phyloP scores from a whole-genome alignment of 2,329 filamentous ascomycete species.

The Plectosphaerella sp. region DNA sequence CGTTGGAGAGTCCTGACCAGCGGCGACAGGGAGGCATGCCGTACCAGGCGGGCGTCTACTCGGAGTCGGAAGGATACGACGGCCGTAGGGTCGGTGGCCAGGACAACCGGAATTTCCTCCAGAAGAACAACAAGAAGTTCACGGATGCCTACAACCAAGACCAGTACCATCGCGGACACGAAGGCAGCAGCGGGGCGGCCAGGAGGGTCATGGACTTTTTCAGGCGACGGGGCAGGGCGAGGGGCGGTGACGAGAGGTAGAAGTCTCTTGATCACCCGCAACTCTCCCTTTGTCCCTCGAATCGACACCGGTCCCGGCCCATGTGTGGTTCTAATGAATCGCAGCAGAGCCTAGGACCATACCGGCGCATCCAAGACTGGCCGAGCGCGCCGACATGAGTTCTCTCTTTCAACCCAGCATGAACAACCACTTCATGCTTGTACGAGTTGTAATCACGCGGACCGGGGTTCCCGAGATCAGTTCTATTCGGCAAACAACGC shows the following conservation, averaged over 20 bases:
- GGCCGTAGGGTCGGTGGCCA: slow-evolving; percentile 18
- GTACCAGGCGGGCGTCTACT: slow-evolving; percentile 34
- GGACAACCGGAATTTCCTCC: slow-evolving; percentile 53
- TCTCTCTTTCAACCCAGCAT: not conserved
- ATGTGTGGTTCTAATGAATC: slow-evolving; percentile 8
- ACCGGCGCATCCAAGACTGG: slow-evolving; percentile 8
- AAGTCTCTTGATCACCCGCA: slow-evolving; percentile 5
- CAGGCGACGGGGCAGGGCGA: slow-evolving; percentile 75
- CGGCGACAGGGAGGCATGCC: slow-evolving; percentile 33
- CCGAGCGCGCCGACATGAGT: not conserved
- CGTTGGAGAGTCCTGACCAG: slow-evolving; percentile 34
- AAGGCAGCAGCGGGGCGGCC: slow-evolving; percentile 80
- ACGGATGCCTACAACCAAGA: slow-evolving; percentile 83
- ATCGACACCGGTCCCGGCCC: slow-evolving; percentile 1
- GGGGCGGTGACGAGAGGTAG: slow-evolving; percentile 54
- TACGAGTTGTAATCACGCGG: slow-evolving; percentile 5
- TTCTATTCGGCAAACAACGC: too few relatives aligned
- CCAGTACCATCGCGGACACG: slow-evolving; percentile 59
- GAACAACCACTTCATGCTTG: not conserved
- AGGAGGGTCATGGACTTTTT: slow-evolving; percentile 99
- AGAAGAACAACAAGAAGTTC: slow-evolving; percentile 86
- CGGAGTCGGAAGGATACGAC: slow-evolving; percentile 38
- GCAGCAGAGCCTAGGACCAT: slow-evolving; percentile 8
- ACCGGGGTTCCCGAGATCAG: not conserved
- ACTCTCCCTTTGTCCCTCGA: slow-evolving; percentile 4